Conservation (phyloP, 2,329 filamentous ascomycete genomes). For the Akanthomyces muscarius region DNA sequence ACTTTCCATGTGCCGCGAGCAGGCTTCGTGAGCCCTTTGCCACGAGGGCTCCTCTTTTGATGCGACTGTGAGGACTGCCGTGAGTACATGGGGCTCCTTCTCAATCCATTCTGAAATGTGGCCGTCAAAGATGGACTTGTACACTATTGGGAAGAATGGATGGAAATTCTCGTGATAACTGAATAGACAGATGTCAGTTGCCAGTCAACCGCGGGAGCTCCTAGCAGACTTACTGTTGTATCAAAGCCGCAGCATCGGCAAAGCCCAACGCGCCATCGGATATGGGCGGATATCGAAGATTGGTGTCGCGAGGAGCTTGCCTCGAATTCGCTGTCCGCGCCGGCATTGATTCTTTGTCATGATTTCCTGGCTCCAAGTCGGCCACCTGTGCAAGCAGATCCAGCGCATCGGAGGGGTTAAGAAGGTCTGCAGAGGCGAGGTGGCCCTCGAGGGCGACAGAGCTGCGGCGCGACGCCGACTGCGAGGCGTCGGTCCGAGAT, state of each 20-base stretch:
- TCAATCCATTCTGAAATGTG: constrained; percentile 53
- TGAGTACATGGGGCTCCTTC: constrained; percentile 63
- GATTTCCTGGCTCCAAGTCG: constrained; percentile 31
- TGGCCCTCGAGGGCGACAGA: constrained; percentile 33
- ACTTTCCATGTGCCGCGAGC: constrained; percentile 65
- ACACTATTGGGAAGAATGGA: constrained; percentile 65
- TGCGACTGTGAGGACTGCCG: constrained; percentile 65
- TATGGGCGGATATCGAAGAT: constrained; percentile 30
- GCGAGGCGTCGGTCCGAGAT: constrained; percentile 16
- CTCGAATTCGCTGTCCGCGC: constrained; percentile 13
- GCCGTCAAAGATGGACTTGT: constrained; percentile 52
- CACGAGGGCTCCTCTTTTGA: constrained; percentile 67
- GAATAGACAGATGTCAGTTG: not conserved
- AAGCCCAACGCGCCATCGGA: constrained; percentile 28
- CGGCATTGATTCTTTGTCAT: constrained; percentile 17
- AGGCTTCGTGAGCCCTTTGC: constrained; percentile 59
- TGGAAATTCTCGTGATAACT: constrained; percentile 65
- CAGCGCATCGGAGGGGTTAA: constrained; percentile 40
- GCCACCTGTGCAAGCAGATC: constrained; percentile 39
- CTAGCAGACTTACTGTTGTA: constrained; percentile 26
- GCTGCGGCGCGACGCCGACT: constrained; percentile 16
- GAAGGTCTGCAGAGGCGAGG: constrained; percentile 37
- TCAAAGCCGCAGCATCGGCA: constrained; percentile 25
- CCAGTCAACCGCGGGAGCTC: not conserved
- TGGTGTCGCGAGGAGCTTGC: constrained; percentile 12